Base-by-base conservation (phyloP, 345 rosid species). In the Geranium rotundifolium region DNA sequence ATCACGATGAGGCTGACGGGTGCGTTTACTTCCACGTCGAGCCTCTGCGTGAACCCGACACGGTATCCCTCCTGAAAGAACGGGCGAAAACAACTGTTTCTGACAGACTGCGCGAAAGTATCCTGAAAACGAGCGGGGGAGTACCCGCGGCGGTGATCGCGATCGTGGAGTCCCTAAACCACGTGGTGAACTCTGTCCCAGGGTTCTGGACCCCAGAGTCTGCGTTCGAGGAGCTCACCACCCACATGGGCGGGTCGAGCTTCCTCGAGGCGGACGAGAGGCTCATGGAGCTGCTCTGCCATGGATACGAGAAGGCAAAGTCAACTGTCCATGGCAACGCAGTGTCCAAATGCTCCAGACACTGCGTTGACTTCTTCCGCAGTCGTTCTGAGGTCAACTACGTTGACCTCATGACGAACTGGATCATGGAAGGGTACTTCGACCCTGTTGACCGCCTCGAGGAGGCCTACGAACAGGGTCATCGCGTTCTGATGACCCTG, bases 401-500 rank as follows among this genome's bases (percentile, higher is more conserved):
- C 67, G 79, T 75, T 50, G 84, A 80, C 61, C 66, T 85, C 81
- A 81, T 84, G 65, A 57, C 80, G 10, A 76, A 82, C 14, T 85
- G 88, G 91, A 77, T 84, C n/a, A 69, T 88, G 64, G 89, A 88
- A 77, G 89, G 91, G 56, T 81, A 65, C 58, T 81, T 85, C 54
- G 85, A 58, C 73, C 72, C 73, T 29, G 18, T 63, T 31, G 75
- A 69, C 65, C 59, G 67, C 19, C 63, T 84, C 8, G 76, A 75
- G 56, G 58, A 66, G 62, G 83, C 84, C 3, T 85, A 83, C 59
- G 65, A 70, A 14, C 62, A 71, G 0, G 91, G 84, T 16, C 85
- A 84, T 58, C 0, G 2, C 3, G 71, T 81, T 64, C 63, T 88
- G 68, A 85, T 80, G 80, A 68, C 79, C 71, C 81, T 88, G 59